Conservation (phyloP, 2,329 filamentous ascomycete species). For the Hypoxylon sp. region DNA sequence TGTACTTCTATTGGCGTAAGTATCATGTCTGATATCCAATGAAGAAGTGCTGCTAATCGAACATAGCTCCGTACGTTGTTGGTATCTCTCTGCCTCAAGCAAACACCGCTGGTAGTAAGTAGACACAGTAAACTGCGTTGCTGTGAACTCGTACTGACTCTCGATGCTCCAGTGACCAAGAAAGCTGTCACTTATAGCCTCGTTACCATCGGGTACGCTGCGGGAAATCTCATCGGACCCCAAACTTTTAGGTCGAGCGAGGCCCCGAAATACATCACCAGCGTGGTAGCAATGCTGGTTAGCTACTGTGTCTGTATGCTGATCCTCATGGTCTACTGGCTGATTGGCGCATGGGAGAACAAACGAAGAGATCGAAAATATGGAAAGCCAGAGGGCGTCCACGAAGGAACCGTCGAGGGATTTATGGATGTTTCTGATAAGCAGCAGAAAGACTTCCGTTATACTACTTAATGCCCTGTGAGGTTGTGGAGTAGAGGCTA, state of each 20-base stretch:
- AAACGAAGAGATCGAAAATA: constrained; percentile 39
- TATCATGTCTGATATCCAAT: background rate
- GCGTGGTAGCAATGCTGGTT: constrained; percentile 48
- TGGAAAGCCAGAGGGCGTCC: constrained; percentile 35
- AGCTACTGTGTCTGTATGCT: constrained; percentile 47
- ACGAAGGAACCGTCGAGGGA: constrained; percentile 34
- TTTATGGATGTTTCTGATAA: constrained; percentile 38
- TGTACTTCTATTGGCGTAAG: constrained; percentile 51
- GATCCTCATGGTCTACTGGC: constrained; percentile 46
- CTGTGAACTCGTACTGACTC: constrained; percentile 5
- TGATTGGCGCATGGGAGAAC: constrained; percentile 39
- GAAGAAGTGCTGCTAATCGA: background rate
- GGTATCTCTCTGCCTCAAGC: constrained; percentile 41
- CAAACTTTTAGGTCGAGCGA: constrained; percentile 51
- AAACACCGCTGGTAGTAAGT: constrained; percentile 39
- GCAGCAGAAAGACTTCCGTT: constrained; percentile 40
- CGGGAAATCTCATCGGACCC: constrained; percentile 53
- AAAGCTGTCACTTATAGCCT: constrained; percentile 50
- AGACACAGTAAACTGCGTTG: background rate
- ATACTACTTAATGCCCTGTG: constrained; percentile 33
- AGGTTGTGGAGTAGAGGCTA: background rate
- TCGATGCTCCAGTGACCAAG: constrained; percentile 45
- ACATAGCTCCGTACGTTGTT: constrained; percentile 40
- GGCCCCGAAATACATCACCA: constrained; percentile 49
- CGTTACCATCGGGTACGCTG: constrained; percentile 50